These are phyloP conservation scores for Puccinia triticina DNA, from an alignment of 1,284 basidiomycete species.

Conservation along the genomic window DNA sequence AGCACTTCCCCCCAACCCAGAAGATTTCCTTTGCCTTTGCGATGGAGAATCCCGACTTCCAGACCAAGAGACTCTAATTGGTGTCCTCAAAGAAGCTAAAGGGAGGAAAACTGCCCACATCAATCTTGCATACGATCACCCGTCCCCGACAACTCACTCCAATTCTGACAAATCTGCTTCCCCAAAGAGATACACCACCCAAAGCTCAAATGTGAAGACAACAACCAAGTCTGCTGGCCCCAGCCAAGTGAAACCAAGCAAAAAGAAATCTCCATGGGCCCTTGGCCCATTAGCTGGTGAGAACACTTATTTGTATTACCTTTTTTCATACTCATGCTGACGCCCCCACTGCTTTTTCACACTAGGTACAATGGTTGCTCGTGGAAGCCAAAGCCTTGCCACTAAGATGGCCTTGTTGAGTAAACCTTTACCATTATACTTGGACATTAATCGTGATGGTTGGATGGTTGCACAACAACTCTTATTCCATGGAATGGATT, in stretches of 20 bases:
- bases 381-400: background rate
- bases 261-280: background rate
- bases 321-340: background rate
- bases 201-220: background rate
- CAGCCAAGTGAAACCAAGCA: background rate
- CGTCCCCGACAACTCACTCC: background rate
- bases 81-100: slow-evolving; percentile 5
- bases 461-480: background rate
- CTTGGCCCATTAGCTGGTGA: background rate
- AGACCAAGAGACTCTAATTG: background rate
- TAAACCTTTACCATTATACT: background rate
- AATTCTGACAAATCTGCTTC: background rate
- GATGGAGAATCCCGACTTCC: background rate
- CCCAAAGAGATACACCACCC: background rate
- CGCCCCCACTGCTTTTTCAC: background rate
- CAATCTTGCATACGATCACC: background rate
- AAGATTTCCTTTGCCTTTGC: background rate
- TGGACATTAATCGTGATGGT: background rate
- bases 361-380: background rate
- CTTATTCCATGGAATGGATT: background rate
- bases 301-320: background rate
- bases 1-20: background rate
- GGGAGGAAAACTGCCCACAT: background rate
- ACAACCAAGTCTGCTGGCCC: background rate
- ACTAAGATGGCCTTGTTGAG: background rate